Evolutionary conservation across 768 basidiomycete species (phyloP), one percentile per base, ranked within the genome.

Genomic region (Suillus americanus): DNA sequence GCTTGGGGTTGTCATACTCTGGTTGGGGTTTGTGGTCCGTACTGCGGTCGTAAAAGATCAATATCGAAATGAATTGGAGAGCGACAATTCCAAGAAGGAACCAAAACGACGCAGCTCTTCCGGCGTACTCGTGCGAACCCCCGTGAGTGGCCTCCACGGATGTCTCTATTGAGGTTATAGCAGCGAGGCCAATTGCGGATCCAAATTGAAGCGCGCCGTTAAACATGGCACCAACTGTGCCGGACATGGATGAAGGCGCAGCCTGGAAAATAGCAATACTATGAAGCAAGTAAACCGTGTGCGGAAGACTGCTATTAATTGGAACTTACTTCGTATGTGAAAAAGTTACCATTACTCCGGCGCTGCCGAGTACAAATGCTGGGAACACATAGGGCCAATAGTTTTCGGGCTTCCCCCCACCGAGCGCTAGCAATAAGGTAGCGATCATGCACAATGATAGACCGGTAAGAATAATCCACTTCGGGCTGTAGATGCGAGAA

Each of bases 171-270:
- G 83, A 80, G 40, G 71, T 79, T 28, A 85, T 77, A 33, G 79
- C 78, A 20, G 86, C 82, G 37, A 83, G 72, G n/a, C 83, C 84
- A 18, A 83, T 75, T 7, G 85, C 86, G 8, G 79, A 79, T 40
- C 85, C 84, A 64, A 85, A 74, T 70, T 87, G 83, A 1, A 86
- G 78, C 13, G 83, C 82, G 37, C 80, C 79, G 64, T 83, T 85
- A 75, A 84, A 85, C 45, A 87, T 81, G 12, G 86, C 86, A n/a
- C 83, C 83, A 16, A 85, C 79, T 5, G 81, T 83, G 45, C 86
- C 86, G 3, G 84, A 78, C 69, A 82, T 80, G 25, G 77, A 75
- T 10, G 81, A 62, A 3, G 84, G 84, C 7, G 78, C 79, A 53
- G 78, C 79, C 63, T 77, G 79, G 72, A 87, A 80, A 50, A 86